Evolutionary conservation across 2,329 filamentous ascomycete species (phyloP).

Genomic region (Penicillium capsulatum): DNA sequence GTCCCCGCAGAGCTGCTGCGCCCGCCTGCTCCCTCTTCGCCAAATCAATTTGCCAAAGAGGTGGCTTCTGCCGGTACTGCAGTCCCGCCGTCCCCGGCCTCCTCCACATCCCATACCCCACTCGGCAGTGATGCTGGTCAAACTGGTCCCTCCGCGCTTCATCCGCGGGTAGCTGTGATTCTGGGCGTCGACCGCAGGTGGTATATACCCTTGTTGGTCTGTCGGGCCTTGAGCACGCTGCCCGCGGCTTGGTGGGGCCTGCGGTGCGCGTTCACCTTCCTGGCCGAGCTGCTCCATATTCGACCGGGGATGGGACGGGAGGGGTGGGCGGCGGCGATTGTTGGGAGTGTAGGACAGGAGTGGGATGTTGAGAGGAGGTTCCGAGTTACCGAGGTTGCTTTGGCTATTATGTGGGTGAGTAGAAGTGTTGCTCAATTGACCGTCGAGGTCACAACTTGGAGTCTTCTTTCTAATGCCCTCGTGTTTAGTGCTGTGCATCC

Average conservation of each 20-base stretch:
- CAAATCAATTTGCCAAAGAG: slow-evolving; percentile 25
- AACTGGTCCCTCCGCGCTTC: slow-evolving; percentile 46
- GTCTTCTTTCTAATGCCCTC: neutral
- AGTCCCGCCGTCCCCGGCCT: slow-evolving; percentile 29
- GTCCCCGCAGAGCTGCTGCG: slow-evolving; percentile 11
- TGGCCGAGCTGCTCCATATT: slow-evolving; percentile 58
- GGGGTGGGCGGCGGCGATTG: slow-evolving; percentile 38
- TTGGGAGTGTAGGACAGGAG: slow-evolving; percentile 35
- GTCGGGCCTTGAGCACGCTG: slow-evolving; percentile 66
- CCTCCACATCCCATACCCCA: slow-evolving; percentile 28
- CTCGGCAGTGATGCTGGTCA: slow-evolving; percentile 29
- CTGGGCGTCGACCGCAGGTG: slow-evolving; percentile 68
- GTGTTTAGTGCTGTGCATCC: slow-evolving; percentile 62
- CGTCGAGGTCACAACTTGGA: too few relatives aligned
- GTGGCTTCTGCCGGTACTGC: slow-evolving; percentile 29
- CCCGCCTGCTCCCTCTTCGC: slow-evolving; percentile 9
- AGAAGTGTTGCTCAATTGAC: slow-evolving; percentile 19
- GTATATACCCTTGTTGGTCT: slow-evolving; percentile 68
- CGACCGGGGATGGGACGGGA: slow-evolving; percentile 42
- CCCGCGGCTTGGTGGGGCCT: slow-evolving; percentile 70
- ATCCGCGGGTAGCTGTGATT: slow-evolving; percentile 73
- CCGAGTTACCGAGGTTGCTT: slow-evolving; percentile 62
- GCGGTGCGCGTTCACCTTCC: slow-evolving; percentile 63
- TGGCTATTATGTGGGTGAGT: slow-evolving; percentile 71
- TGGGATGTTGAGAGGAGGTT: slow-evolving; percentile 49